Evolutionary conservation across 169 alveolate genomes (phyloP).

Genomic region (Eimeria acervulina): DNA sequence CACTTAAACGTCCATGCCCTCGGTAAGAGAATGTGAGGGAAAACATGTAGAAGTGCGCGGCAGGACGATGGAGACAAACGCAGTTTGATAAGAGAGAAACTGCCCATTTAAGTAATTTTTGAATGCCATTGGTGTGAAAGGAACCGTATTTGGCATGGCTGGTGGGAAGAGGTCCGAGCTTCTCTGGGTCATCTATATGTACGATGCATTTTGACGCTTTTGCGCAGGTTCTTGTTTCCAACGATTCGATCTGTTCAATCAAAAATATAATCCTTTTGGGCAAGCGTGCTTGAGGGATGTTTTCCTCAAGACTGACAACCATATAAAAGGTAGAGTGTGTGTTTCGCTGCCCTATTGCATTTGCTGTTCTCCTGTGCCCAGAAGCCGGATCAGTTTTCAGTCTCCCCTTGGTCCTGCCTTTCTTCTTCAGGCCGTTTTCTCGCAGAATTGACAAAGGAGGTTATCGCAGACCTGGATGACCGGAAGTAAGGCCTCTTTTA

Average conservation of each 20-base stretch:
- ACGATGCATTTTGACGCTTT: not conserved
- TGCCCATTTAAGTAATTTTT: not conserved
- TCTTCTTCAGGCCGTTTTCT: conserved; percentile 88
- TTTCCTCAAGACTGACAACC: conserved; percentile 95
- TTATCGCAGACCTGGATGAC: conserved; percentile 91
- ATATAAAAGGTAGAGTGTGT: conserved; percentile 88
- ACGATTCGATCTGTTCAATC: conserved; percentile 96
- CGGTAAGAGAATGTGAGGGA: conserved; percentile 76
- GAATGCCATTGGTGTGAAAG: not conserved
- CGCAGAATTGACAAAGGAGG: conserved; percentile 95
- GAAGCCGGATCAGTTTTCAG: not conserved
- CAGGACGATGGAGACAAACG: not conserved
- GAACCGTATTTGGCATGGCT: not conserved
- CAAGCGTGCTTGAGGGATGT: conserved; percentile 92
- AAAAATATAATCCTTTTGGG: conserved; percentile 95
- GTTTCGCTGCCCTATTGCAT: not conserved
- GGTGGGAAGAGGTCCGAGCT: not conserved
- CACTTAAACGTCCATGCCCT: conserved; percentile 92
- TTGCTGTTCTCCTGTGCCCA: not conserved
- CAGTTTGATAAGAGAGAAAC: not conserved
- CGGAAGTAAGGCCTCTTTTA: conserved; percentile 80
- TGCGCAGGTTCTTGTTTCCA: conserved; percentile 89
- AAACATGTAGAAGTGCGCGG: not conserved
- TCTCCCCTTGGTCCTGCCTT: not conserved
- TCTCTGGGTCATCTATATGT: not conserved